Evolutionary conservation across 345 rosid species (phyloP), one percentile per base, ranked within the genome.

Genomic region (Triadica sebifera): DNA sequence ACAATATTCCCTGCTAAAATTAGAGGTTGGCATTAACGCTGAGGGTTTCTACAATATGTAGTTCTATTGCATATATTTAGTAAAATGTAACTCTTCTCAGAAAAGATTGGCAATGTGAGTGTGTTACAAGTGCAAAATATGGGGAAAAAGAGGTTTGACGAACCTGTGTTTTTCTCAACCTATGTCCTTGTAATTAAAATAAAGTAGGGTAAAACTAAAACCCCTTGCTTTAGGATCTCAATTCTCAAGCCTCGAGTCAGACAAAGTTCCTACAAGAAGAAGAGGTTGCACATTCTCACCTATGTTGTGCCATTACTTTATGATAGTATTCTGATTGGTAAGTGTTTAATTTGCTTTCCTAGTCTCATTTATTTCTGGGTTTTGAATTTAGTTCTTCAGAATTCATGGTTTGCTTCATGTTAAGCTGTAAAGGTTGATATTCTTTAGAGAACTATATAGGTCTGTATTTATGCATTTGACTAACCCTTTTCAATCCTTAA

Each of bases 321-420:
- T 62, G 46, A 12, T 15, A 4, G 20, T 62, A 62, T 37, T 62
- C 46, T 62, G 66, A 62, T 62, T 62, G 46, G 66, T 62, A 62
- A 62, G 66, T 34, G 66, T 62, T 62, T 17, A 60, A 60, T 60
- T 34, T 10, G 29, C 41, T 34, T 60, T 34, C 43, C 0, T 12
- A 12, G 8, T 10, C 25, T 53, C 24, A 4, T 15, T 53, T 53
- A 6, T 22, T 59, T 29, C n/a, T 29, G 19, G 65, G 41, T 15
- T 25, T 58, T 58, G 62, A 22, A 24, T 58, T 58, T 58, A 2
- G 11, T 58, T 8, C 34, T 22, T 51, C 4, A 16, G 9, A 6
- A 5, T 7, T 16, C 6, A 51, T 51, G 3, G 25, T 55, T 55
- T 55, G 59, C 20, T 55, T 55, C 24, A 10, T 55, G 5, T 13